phyloP scores from a whole-genome alignment of 2,329 filamentous ascomycete species.

The Aspergillus felis region DNA sequence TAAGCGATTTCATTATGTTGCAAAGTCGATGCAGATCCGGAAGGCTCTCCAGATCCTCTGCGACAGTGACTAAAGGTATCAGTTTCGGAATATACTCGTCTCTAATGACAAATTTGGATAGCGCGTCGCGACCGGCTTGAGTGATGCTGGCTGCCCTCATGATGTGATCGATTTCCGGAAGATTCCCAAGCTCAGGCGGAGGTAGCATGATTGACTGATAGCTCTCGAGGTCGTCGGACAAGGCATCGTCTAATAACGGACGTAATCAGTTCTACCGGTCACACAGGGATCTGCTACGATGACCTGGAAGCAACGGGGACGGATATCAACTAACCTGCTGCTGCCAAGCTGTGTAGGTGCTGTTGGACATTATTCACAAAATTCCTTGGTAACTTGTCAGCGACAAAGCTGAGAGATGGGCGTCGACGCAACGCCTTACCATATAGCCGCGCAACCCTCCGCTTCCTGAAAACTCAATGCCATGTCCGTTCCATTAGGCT shows the following conservation, averaged over 20 bases:
- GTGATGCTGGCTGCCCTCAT: constrained; percentile 77
- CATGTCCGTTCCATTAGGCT: constrained; percentile 89
- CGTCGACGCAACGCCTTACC: constrained; percentile 50
- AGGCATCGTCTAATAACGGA: constrained; percentile 64
- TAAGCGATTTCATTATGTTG: constrained; percentile 96
- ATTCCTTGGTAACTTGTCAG: constrained; percentile 58
- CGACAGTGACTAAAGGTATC: constrained; percentile 78
- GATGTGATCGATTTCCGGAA: constrained; percentile 77
- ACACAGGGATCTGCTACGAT: constrained; percentile 13
- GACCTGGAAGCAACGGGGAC: background rate
- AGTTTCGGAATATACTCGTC: constrained; percentile 87
- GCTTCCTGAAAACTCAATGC: constrained; percentile 96
- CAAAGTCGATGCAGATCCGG: constrained; percentile 84
- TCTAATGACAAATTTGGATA: constrained; percentile 79
- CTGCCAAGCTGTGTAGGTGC: constrained; percentile 60
- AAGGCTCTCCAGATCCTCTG: constrained; percentile 86
- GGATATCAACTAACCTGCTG: constrained; percentile 51
- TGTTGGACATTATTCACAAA: constrained; percentile 86
- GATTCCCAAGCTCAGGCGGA: constrained; percentile 72
- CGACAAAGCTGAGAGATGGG: constrained; percentile 24
- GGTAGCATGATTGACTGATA: constrained; percentile 71
- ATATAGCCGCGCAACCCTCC: constrained; percentile 88
- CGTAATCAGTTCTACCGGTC: constrained; percentile 16
- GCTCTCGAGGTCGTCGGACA: constrained; percentile 83
- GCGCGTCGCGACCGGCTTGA: constrained; percentile 72